These are phyloP conservation scores for Fomitopsis betulina DNA, from an alignment of 1,284 basidiomycete species.

Conservation along the genomic window DNA sequence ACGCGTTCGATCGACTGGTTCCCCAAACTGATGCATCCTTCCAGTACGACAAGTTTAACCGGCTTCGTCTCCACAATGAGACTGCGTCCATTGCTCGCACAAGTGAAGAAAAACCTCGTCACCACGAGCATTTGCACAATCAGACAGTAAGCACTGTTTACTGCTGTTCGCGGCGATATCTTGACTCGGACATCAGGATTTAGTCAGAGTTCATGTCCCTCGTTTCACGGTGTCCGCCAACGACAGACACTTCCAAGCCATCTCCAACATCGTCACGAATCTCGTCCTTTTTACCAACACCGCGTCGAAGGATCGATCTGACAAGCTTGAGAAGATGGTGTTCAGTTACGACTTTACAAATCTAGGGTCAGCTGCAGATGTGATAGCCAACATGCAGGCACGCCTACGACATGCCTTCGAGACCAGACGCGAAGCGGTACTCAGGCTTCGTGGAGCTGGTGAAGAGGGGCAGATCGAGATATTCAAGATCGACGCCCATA, in stretches of 20 bases:
- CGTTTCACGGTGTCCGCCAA: conserved; percentile 88
- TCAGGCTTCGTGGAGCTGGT: conserved; percentile 32
- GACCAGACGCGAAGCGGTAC: conserved; percentile 50
- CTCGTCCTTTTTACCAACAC: conserved; percentile 88
- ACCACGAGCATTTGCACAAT: conserved; percentile 68
- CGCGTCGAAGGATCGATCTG: conserved; percentile 70
- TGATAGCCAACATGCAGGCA: conserved; percentile 74
- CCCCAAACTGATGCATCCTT: conserved; percentile 86
- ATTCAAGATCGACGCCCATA: conserved; percentile 74
- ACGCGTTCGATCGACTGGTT: conserved; percentile 85
- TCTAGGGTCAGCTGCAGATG: conserved; percentile 58
- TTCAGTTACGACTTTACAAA: conserved; percentile 93
- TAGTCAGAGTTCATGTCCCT: conserved; percentile 78
- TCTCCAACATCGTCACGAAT: conserved; percentile 88
- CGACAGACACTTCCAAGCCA: conserved; percentile 80
- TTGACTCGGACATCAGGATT: conserved; percentile 54
- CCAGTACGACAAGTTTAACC: conserved; percentile 94
- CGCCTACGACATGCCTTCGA: conserved; percentile 70
- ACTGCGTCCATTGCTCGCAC: conserved; percentile 44
- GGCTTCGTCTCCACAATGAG: conserved; percentile 77
- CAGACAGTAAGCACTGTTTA: conserved; percentile 57
- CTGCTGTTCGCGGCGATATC: background rate
- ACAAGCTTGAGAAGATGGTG: conserved; percentile 80
- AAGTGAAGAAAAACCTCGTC: conserved; percentile 31
- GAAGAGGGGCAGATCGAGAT: conserved; percentile 51